Conservation (phyloP, 2,329 filamentous ascomycete species). For the Paecilomyces fulvus region DNA sequence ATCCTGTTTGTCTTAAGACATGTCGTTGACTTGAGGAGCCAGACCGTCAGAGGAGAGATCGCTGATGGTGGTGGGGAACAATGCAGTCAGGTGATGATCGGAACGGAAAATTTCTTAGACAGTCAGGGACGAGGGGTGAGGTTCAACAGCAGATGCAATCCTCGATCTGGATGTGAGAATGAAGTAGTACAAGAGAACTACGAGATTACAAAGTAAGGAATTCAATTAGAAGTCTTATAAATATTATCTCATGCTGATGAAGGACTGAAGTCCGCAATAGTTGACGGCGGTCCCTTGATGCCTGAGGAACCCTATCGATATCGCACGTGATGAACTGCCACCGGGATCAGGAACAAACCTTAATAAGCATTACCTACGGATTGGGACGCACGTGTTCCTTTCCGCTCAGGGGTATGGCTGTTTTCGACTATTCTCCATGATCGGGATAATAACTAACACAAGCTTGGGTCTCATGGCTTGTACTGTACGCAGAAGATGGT, state of each 20-base stretch:
- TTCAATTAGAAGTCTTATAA: not conserved
- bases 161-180: not conserved
- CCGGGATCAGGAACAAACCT: not conserved
- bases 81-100: not conserved
- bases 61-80: not conserved
- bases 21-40: not conserved
- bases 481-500: not conserved
- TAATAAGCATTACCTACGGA: not conserved
- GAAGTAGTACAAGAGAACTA: not conserved
- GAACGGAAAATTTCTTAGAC: not conserved
- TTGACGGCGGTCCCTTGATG: not conserved
- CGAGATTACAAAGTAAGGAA: not conserved
- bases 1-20: not conserved
- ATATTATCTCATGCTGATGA: not conserved
- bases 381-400: not conserved
- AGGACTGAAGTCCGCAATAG: not conserved
- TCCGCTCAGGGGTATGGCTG: not conserved
- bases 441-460: not conserved
- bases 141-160: not conserved
- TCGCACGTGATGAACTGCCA: not conserved
- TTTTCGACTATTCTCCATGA: not conserved
- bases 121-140: not conserved
- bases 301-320: not conserved
- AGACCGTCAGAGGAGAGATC: not conserved
- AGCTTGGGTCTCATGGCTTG: not conserved